Conservation (phyloP, 306 rosid species). For the Begonia masoniana region DNA sequence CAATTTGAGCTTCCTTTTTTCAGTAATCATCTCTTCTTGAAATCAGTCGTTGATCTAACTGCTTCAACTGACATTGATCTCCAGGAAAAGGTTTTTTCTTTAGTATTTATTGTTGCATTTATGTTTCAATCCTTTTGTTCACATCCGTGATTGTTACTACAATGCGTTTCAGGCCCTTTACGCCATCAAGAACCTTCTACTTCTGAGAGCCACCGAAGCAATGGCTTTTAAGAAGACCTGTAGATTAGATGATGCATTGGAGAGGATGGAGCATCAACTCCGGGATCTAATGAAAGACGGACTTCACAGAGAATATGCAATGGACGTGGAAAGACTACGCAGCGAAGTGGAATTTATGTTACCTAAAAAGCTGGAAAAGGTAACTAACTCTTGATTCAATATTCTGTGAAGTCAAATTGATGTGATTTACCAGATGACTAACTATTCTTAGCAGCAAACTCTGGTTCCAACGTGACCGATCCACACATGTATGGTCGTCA, state of each 20-base stretch:
- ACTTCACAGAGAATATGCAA: conserved; percentile 43
- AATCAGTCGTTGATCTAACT: conserved; percentile 65
- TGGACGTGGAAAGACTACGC: conserved; percentile 61
- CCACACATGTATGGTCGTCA: too few relatives aligned
- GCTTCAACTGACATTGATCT: conserved; percentile 65
- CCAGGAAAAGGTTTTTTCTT: conserved; percentile 71
- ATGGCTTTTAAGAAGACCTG: conserved; percentile 46
- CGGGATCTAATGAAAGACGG: conserved; percentile 42
- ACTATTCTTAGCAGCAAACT: too few relatives aligned
- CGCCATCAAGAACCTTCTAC: conserved; percentile 58
- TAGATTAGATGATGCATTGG: conserved; percentile 57
- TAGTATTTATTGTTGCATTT: neutral
- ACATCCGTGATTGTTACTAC: neutral
- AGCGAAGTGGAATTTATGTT: conserved; percentile 53
- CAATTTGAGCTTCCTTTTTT: conserved; percentile 37
- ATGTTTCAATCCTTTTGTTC: neutral
- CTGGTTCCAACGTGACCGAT: too few relatives aligned
- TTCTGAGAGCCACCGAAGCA: conserved; percentile 49
- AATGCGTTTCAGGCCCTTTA: conserved; percentile 42
- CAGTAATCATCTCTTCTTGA: conserved; percentile 41
- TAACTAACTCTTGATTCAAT: conserved; percentile 4
- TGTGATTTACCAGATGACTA: too few relatives aligned
- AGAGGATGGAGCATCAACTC: conserved; percentile 44
- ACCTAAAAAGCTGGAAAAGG: conserved; percentile 34
- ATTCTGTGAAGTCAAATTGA: too few relatives aligned